phyloP scores from a whole-genome alignment of 768 basidiomycete species.

The Leccinellum luteum region DNA sequence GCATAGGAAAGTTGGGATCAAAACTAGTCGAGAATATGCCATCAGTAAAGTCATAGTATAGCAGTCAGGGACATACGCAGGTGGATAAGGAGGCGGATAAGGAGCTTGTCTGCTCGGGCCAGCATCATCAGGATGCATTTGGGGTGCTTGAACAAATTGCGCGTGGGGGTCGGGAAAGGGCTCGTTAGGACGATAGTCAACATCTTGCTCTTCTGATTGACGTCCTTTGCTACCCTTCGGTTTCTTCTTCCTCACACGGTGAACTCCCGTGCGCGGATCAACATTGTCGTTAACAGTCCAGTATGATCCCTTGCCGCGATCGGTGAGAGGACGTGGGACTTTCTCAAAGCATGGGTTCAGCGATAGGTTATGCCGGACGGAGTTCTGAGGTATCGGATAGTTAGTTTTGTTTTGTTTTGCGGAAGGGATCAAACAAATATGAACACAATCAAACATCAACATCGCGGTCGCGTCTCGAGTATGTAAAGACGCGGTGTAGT shows the following conservation, averaged over 20 bases:
- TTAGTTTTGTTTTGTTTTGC: slow-evolving; percentile 32
- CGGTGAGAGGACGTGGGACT: slow-evolving; percentile 86
- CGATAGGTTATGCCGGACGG: slow-evolving; percentile 87
- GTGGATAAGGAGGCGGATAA: slow-evolving; percentile 61
- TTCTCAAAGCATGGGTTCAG: slow-evolving; percentile 91
- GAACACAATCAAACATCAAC: slow-evolving; percentile 61
- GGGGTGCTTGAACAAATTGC: slow-evolving; percentile 50
- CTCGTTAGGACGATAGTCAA: slow-evolving; percentile 61
- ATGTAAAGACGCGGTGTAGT: slow-evolving; percentile 5
- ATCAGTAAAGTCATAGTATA: not conserved
- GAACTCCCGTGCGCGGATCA: slow-evolving; percentile 85
- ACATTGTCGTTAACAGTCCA: slow-evolving; percentile 93
- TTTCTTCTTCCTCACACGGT: slow-evolving; percentile 87
- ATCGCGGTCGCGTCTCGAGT: slow-evolving; percentile 49
- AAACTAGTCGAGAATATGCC: slow-evolving; percentile 46
- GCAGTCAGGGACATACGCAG: slow-evolving; percentile 38
- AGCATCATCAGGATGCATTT: slow-evolving; percentile 59
- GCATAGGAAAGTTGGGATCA: slow-evolving; percentile 70
- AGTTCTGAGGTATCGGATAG: slow-evolving; percentile 56
- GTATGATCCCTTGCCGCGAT: slow-evolving; percentile 87
- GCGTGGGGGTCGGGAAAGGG: slow-evolving; percentile 55
- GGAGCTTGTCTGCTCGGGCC: slow-evolving; percentile 57
- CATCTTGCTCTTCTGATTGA: slow-evolving; percentile 56
- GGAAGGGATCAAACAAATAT: slow-evolving; percentile 50
- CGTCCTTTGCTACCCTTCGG: slow-evolving; percentile 53